phyloP scores from a whole-genome alignment of 2,329 filamentous ascomycete genomes.

The Trichoderma sp. region DNA sequence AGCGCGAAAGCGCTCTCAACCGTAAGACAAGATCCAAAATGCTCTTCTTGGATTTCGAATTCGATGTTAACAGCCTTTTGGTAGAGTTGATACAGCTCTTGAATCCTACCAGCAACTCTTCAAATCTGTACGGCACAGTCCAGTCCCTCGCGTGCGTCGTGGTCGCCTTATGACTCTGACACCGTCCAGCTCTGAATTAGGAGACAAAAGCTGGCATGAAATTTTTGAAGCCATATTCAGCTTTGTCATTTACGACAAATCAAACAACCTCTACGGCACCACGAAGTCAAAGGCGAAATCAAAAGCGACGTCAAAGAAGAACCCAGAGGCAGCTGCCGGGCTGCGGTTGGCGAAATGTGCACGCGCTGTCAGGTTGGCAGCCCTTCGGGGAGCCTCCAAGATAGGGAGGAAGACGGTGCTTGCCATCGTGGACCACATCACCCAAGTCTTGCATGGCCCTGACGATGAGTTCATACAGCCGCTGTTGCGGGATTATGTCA shows the following conservation, averaged over 20 bases:
- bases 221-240: slow-evolving; percentile 82
- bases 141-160: slow-evolving; percentile 40
- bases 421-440: slow-evolving; percentile 78
- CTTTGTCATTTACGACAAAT: slow-evolving; percentile 68
- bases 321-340: slow-evolving; percentile 41
- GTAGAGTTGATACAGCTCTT: slow-evolving; percentile 41
- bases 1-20: slow-evolving; percentile 47
- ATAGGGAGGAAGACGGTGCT: slow-evolving; percentile 78
- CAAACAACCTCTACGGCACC: slow-evolving; percentile 57
- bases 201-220: slow-evolving; percentile 77
- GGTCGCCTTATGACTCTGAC: slow-evolving; percentile 28
- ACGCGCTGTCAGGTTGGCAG: slow-evolving; percentile 68
- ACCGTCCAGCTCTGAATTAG: slow-evolving; percentile 49
- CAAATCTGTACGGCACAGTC: slow-evolving; percentile 43
- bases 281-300: slow-evolving; percentile 44
- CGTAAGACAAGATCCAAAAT: slow-evolving; percentile 36
- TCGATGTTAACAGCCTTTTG: neutral
- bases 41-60: neutral
- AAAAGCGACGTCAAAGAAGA: too few species aligned
- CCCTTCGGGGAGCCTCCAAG: slow-evolving; percentile 68
- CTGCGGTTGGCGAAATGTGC: slow-evolving; percentile 69
- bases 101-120: slow-evolving; percentile 42
- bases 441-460: slow-evolving; percentile 66
- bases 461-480: slow-evolving; percentile 68
- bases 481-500: slow-evolving; percentile 76